These are phyloP conservation scores for Helotiales sp. DNA, from an alignment of 2,329 filamentous ascomycete genomes.

Conservation along the genomic window DNA sequence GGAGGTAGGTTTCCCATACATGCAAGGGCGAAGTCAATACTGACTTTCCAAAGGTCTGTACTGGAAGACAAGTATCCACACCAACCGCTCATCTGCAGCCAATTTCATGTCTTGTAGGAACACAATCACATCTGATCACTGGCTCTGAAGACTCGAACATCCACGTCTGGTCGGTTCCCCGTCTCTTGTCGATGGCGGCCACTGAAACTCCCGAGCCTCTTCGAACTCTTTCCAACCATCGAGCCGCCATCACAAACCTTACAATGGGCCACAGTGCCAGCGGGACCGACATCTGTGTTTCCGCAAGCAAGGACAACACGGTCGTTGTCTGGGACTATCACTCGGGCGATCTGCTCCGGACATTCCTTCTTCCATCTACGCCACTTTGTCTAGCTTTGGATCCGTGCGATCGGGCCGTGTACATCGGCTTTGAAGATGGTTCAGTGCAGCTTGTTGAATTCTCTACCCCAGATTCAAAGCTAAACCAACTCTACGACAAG, in stretches of 20 bases:
- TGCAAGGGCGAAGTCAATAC: conserved; percentile 8
- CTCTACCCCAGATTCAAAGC: conserved; percentile 55
- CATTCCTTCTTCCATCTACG: conserved; percentile 76
- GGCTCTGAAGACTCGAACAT: conserved; percentile 87
- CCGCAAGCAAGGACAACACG: conserved; percentile 83
- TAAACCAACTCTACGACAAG: conserved; percentile 45
- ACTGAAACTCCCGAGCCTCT: conserved; percentile 69
- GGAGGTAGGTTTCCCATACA: conserved; percentile 69
- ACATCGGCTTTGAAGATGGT: conserved; percentile 79
- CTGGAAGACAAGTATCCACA: conserved; percentile 77
- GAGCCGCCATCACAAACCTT: conserved; percentile 72
- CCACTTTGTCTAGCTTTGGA: conserved; percentile 79
- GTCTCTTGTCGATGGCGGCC: conserved; percentile 66
- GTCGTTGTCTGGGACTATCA: conserved; percentile 93
- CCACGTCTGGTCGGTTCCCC: conserved; percentile 86
- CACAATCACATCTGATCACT: conserved; percentile 74
- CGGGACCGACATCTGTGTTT: conserved; percentile 81
- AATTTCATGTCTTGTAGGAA: conserved; percentile 76
- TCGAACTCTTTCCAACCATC: conserved; percentile 77
- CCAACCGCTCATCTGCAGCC: conserved; percentile 79
- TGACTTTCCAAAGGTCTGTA: conserved; percentile 61
- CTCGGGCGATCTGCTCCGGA: conserved; percentile 76
- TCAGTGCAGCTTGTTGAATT: conserved; percentile 82
- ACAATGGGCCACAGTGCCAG: conserved; percentile 68
- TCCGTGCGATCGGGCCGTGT: conserved; percentile 81